Base-by-base conservation (phyloP, 495 filamentous ascomycete species). In the Neurospora sp. region DNA sequence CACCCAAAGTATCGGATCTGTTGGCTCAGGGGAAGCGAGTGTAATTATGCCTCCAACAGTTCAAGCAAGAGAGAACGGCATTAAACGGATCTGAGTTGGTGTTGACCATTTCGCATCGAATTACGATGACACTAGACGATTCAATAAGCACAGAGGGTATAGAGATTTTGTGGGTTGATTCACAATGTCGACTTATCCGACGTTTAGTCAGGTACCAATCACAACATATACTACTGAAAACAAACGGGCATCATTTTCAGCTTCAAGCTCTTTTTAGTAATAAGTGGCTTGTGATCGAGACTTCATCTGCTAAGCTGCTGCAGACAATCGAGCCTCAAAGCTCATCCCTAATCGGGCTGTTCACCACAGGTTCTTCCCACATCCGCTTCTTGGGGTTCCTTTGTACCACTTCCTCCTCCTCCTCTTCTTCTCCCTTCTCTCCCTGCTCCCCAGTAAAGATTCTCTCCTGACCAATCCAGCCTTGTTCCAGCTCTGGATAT, bases 1-100 rank as follows among this genome's bases (percentile, higher is more conserved):
- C 96, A 37, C 93, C 94, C 1, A 99, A 99, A 82, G 94, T 98
- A 10, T 86, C 84, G 3, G 86, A 89, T 42, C 73, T 89, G 72
- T 73, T 89, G 38, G 83, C 79, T 21, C 83, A 86, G 73, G 86
- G 87, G 10, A 86, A 86, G 79, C 86, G 82, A 77, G 83, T 89
- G 7, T 89, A 77, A 74, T 21, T 15, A 19, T 7, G 11, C 15
- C 15, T 34, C 28, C 3, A 66, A 19, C 54, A 17, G 21, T 28
- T 11, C 10, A 15, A 59, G 24, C 9, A 17, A 10, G 4, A 5
- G 15, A 0, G 54, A 19, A 9, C 0, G 28, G 54, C 6, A 0
- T 28, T 3, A 28, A 28, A 13, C 11, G 1, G 1, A 13, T 15
- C 6, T 8, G 28, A 9, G 0, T 8, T 9, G 28, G 28, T 19